These are phyloP conservation scores for Hypoxylon fragiforme DNA, from an alignment of 495 filamentous ascomycete species.

Conservation along the genomic window DNA sequence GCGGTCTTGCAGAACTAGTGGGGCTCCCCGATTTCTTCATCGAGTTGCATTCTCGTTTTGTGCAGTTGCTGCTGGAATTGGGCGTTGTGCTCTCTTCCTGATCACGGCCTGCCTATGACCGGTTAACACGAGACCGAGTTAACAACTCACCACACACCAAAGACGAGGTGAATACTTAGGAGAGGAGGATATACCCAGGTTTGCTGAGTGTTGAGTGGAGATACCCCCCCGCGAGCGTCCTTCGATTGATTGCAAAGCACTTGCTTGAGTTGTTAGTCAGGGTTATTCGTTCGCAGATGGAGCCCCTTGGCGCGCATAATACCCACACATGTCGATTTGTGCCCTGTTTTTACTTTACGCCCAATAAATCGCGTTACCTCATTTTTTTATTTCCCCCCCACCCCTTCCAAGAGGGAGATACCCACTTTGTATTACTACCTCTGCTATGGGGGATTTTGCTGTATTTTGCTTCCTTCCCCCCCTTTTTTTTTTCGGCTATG, in stretches of 20 bases:
- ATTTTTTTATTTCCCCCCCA: neutral
- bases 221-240: constrained; percentile 16
- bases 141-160: too few species aligned
- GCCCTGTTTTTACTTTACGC: neutral
- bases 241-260: constrained; percentile 1
- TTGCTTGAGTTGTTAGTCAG: constrained; percentile 4
- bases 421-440: constrained; percentile 30
- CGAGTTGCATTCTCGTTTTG: constrained; percentile 79
- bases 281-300: neutral
- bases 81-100: constrained; percentile 53
- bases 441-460: neutral
- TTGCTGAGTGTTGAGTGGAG: constrained; percentile 10
- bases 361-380: constrained; percentile 4
- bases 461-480: neutral
- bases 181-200: constrained; percentile 21
- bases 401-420: constrained; percentile 13
- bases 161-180: constrained; percentile 6
- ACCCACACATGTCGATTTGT: constrained; percentile 20
- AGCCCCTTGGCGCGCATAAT: constrained; percentile 19
- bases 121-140: constrained; percentile 1
- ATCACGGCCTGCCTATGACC: constrained; percentile 5
- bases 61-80: constrained; percentile 69
- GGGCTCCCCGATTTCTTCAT: constrained; percentile 88
- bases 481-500: constrained; percentile 1
- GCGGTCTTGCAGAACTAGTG: constrained; percentile 82